Evolutionary conservation across 192 early-diverging fungal genomes (phyloP).

Genomic region (Coemansia sp.): DNA sequence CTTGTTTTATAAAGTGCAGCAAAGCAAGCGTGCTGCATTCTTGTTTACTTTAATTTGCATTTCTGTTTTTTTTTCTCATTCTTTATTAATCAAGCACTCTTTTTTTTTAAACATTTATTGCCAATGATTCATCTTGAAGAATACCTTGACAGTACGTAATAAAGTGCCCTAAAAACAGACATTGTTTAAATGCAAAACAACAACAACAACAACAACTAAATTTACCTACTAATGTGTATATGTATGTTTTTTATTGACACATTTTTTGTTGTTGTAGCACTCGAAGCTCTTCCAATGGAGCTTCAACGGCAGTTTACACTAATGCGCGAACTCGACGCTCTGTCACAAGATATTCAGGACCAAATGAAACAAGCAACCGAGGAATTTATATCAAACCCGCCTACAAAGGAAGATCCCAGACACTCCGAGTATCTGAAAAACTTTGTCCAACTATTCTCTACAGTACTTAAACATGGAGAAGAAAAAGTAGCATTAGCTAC

Average conservation of each 20-base stretch:
- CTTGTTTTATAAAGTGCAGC: not conserved
- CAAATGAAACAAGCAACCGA: constrained; percentile 65
- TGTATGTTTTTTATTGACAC: not conserved
- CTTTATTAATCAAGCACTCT: not conserved
- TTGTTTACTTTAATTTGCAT: not conserved
- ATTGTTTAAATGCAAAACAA: not conserved
- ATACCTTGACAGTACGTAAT: constrained; percentile 78
- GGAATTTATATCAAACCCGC: constrained; percentile 69
- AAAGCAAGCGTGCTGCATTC: not conserved
- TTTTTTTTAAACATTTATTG: not conserved
- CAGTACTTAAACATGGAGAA: constrained; percentile 82
- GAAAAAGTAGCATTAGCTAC: constrained; percentile 93
- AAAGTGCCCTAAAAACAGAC: not conserved
- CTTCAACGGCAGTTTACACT: constrained; percentile 85
- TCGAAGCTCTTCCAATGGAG: constrained; percentile 76
- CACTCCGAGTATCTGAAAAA: constrained; percentile 55
- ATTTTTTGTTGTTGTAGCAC: constrained; percentile 44
- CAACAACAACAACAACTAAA: not conserved
- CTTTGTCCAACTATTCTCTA: constrained; percentile 62
- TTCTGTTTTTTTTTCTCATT: not conserved
- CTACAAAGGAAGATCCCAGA: constrained; percentile 45
- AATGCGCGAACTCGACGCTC: constrained; percentile 89
- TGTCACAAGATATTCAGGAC: constrained; percentile 70
- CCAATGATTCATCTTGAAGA: constrained; percentile 75
- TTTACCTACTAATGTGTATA: not conserved